These are phyloP conservation scores for Zarea fungicola DNA, from an alignment of 2,329 filamentous ascomycete genomes.

Conservation along the genomic window DNA sequence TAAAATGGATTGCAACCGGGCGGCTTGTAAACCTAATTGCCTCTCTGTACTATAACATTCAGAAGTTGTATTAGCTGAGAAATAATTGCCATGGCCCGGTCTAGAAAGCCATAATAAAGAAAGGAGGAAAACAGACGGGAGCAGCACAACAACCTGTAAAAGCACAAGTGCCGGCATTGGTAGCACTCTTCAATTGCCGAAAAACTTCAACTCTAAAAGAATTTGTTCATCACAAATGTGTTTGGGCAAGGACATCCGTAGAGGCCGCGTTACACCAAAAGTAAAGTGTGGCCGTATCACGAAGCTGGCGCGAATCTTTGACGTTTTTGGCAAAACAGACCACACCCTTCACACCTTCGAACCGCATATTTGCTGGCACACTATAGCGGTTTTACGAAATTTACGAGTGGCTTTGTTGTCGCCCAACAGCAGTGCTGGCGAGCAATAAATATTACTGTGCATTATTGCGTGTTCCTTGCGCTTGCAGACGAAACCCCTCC, in stretches of 20 bases:
- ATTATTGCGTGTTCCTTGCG: too few species aligned
- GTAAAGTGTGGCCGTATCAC: neutral
- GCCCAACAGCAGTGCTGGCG: too few species aligned
- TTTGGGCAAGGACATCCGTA: slow-evolving; percentile 9
- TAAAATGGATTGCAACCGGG: neutral
- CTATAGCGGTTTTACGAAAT: too few species aligned
- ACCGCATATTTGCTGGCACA: too few species aligned
- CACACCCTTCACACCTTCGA: neutral
- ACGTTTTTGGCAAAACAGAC: neutral
- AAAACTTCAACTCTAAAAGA: neutral
- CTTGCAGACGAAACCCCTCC: too few species aligned
- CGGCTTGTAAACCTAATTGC: too few species aligned
- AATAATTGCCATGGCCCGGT: neutral
- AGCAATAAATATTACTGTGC: too few species aligned
- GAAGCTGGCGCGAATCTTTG: neutral
- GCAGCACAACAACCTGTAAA: neutral
- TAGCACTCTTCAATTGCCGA: slow-evolving; percentile 5
- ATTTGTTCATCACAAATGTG: neutral
- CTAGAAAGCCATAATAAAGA: neutral
- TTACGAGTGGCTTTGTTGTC: too few species aligned
- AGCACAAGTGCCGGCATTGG: neutral
- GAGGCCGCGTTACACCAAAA: slow-evolving; percentile 2
- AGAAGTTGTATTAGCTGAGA: too few species aligned
- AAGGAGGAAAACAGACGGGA: neutral
- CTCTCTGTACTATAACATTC: too few species aligned